These are phyloP conservation scores for Penicillium psychrofluorescens DNA, from an alignment of 495 filamentous ascomycete species.

Conservation along the genomic window DNA sequence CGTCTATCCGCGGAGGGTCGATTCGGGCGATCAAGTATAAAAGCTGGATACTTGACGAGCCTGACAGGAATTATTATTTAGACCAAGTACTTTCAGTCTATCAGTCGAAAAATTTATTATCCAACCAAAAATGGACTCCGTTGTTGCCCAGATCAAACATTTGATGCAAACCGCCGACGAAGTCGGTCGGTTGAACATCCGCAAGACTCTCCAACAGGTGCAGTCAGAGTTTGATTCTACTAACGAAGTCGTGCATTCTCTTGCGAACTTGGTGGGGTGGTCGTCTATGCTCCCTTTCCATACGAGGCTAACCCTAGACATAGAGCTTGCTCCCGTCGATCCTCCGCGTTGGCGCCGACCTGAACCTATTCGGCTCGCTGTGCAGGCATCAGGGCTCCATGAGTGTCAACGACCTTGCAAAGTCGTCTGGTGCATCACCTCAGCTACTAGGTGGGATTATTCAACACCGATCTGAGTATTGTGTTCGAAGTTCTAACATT, in stretches of 20 bases:
- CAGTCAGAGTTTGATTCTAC: conserved; percentile 14
- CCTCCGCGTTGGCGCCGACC: conserved; percentile 24
- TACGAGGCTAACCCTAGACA: background rate
- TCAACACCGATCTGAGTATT: too few relatives aligned
- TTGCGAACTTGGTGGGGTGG: conserved; percentile 13
- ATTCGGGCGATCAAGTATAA: too few relatives aligned
- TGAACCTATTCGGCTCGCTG: conserved; percentile 27
- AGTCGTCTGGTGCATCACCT: conserved; percentile 19
- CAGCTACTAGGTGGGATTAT: conserved; percentile 17
- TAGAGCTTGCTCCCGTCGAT: conserved; percentile 15
- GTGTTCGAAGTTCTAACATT: too few relatives aligned
- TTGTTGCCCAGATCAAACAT: conserved; percentile 15
- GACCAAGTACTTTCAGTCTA: background rate
- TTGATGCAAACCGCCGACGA: conserved; percentile 16
- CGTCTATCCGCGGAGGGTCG: too few relatives aligned
- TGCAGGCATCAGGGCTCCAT: conserved; percentile 14
- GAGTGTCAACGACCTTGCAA: conserved; percentile 21
- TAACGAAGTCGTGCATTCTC: conserved; percentile 8
- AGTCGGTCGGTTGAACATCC: conserved; percentile 11
- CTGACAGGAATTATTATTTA: too few relatives aligned
- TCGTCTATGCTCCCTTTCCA: background rate
- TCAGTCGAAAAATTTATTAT: background rate
- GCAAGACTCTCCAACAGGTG: conserved; percentile 9
- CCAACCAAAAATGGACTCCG: conserved; percentile 17
- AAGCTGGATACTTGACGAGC: too few relatives aligned